Evolutionary conservation across 2,329 filamentous ascomycete genomes (phyloP), one percentile per base, ranked within the genome.

Genomic region (Diplodia seriata): DNA sequence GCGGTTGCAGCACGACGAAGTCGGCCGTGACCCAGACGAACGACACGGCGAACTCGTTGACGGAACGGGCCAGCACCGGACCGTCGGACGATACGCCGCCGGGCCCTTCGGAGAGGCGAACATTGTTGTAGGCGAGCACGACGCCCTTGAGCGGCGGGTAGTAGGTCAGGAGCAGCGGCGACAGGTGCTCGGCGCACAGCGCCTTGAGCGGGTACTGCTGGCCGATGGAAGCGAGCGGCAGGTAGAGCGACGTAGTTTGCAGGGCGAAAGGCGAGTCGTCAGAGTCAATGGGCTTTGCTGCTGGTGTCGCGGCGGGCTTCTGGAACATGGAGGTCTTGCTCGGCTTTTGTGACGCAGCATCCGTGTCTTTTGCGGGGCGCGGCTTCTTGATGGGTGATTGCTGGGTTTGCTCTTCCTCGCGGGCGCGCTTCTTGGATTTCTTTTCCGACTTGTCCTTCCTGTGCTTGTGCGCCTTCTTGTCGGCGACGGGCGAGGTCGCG

Each of bases 11-110:
- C 20, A 98, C 82, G 54, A 96, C 84, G 70, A 97, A 91, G 26
- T 96, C 93, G 1, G 91, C 93, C 0, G 93, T 97, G 26, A 97
- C 86, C 90, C 94, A 98, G 57, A 92, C 87, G 75, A 91, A 97
- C 26, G 90, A 90, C 29, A 93, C 92, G 8, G 91, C 92, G 76
- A 94, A 96, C 80, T 98, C 95, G 79, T 79, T 76, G 38, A 77
- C 70, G 38, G 70, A 57, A 54, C 68, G 69, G 69, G 55, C 68
- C 59, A 66, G 61, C 40, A 68, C 67, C 23, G 53, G 49, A 15
- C 9, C 36, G 38, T 11, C 5, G 36, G 6, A n/a, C 2, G 33
- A 36, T 6, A 36, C 43, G 11, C 40, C 49, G 50, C 11, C 49
- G 0, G 90, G 86, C 4, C 80, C 76, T 69, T 90, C 86, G 1